Evolutionary conservation across 148 eudicot species (phyloP).

Genomic region (Vaccinium myrtillus): DNA sequence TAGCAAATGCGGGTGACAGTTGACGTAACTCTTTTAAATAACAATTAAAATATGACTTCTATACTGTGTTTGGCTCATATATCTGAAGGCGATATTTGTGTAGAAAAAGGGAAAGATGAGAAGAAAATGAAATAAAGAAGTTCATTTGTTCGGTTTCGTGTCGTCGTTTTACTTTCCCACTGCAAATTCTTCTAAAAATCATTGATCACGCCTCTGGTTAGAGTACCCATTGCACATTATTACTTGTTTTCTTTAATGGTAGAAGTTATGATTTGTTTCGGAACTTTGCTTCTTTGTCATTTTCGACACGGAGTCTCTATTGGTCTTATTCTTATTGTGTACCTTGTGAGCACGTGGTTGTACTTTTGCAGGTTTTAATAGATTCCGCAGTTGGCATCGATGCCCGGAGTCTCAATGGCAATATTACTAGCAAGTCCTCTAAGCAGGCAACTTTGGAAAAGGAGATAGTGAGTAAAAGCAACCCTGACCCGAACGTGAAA

Average conservation of each 20-base stretch:
- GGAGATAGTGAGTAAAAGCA: slow-evolving; percentile 9
- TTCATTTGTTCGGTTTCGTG: background rate
- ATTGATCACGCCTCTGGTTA: background rate
- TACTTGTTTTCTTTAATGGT: background rate
- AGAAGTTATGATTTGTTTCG: background rate
- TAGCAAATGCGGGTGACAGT: background rate
- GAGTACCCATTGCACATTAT: background rate
- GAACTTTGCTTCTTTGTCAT: background rate
- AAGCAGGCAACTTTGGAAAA: slow-evolving; percentile 24
- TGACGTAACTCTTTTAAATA: background rate
- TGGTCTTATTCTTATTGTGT: background rate
- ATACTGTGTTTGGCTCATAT: background rate
- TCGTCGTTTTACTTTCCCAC: background rate
- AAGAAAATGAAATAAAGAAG: background rate
- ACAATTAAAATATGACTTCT: background rate
- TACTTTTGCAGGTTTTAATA: slow-evolving; percentile 24
- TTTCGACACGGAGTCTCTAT: background rate
- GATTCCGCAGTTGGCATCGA: slow-evolving; percentile 22
- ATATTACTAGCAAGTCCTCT: slow-evolving; percentile 15
- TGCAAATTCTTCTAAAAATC: background rate
- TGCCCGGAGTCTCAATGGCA: slow-evolving; percentile 10
- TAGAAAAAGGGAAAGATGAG: background rate
- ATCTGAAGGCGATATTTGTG: background rate
- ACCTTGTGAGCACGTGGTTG: background rate
- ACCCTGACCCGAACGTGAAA: slow-evolving; percentile 18